Evolutionary conservation across 2,329 filamentous ascomycete genomes (phyloP), one percentile per base, ranked within the genome.

Genomic region (Fusarium papillatum): DNA sequence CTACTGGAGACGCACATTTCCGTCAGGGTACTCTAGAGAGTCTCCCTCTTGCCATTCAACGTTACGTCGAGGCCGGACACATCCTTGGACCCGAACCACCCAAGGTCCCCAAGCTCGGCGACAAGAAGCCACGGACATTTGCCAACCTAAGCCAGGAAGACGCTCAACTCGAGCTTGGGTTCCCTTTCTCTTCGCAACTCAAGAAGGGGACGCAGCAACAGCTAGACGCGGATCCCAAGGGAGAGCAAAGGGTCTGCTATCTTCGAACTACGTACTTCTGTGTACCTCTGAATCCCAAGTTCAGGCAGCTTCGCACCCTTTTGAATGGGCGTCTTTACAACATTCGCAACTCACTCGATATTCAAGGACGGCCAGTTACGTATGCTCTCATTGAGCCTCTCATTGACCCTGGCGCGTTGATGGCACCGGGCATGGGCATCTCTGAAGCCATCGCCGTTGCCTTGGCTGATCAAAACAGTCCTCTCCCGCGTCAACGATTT

Each of bases 401-500:
- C 19, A 65, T 57, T 19, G 68, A 69, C 41, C 68, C 62, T 4
- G 67, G 53, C 17, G 43, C n/a, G 7, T 29, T 64, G 3, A 43
- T 64, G 19, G 16, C 39, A n/a, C 29, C 10, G 7, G 53, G 22
- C 7, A 16, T 19, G 13, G 43, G 53, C 2, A n/a, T 53, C 9
- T 36, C 22, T 5, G n/a, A 34, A 8, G 34, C 46, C 16, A 24
- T 59, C 14, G 19, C 41, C 22, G 43, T 46, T 46, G 19, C n/a
- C 43, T 46, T 46, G n/a, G 39, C 29, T 8, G 63, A 63, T 11
- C n/a, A 43, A 22, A 31, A 36, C 36, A 55, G 41, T 7, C 57
- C 46, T 11, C 34, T 70, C 14, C 64, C 68, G 8, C 19, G 60
- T 14, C 64, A 69, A 16, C 39, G 59, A 19, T 74, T 71, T 26